A percentile compares a stretch with the other conserved stretches of the same genome.
Evolutionary conservation across 2,329 filamentous ascomycete genomes (phyloP).

Genomic region (Aureobasidium sp.): DNA sequence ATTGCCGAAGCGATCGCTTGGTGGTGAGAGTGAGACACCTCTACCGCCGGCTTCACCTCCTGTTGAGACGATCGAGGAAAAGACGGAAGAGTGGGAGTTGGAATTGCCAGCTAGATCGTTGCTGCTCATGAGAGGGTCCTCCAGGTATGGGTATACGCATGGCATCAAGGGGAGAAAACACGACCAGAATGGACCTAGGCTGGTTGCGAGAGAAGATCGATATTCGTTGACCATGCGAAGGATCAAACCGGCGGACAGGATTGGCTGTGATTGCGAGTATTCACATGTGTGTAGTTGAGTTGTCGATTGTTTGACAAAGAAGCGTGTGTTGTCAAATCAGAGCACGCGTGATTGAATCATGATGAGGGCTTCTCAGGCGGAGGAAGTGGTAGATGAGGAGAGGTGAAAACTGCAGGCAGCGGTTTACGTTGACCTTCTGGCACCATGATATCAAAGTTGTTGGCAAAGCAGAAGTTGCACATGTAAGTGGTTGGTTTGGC

Average conservation of each 20-base stretch:
- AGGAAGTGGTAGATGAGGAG: background rate
- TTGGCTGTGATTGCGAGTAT: constrained; percentile 18
- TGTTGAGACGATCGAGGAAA: background rate
- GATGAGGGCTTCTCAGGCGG: background rate
- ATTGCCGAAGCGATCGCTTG: constrained; percentile 17
- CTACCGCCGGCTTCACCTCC: background rate
- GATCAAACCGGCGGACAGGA: constrained; percentile 11
- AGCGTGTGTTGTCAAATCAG: too few species aligned
- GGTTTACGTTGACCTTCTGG: background rate
- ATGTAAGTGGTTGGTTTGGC: background rate
- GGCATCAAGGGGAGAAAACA: constrained; percentile 20
- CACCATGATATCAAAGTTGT: background rate
- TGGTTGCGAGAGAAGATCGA: constrained; percentile 12
- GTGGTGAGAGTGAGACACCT: constrained; percentile 2
- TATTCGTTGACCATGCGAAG: constrained; percentile 21
- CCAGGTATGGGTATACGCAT: constrained; percentile 17
- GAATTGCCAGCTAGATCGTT: constrained; percentile 18
- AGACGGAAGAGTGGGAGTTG: constrained; percentile 18
- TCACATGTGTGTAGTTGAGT: constrained; percentile 17
- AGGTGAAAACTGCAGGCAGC: background rate
- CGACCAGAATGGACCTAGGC: background rate
- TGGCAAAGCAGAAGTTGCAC: background rate
- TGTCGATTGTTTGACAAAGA: too few species aligned
- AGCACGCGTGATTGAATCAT: too few species aligned
- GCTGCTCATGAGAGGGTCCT: constrained; percentile 16